These are phyloP conservation scores for Cercospora zeae-maydis DNA, from an alignment of 2,329 filamentous ascomycete species.

Conservation along the genomic window DNA sequence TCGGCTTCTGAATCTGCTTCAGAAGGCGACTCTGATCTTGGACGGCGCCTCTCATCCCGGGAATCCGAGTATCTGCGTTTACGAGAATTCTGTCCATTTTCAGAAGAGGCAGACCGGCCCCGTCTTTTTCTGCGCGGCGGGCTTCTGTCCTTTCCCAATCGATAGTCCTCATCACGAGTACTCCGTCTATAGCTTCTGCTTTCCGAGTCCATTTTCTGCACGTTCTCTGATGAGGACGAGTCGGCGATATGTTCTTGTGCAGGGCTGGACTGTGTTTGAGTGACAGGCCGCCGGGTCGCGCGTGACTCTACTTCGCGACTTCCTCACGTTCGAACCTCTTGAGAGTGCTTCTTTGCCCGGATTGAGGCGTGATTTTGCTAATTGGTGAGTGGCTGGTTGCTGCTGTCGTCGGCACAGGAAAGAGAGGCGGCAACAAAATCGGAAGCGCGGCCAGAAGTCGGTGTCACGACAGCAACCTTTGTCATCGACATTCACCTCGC, in stretches of 20 bases:
- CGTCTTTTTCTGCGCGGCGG: conserved; percentile 8
- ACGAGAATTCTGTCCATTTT: conserved; percentile 3
- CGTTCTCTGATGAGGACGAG: neutral
- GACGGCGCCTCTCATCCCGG: neutral
- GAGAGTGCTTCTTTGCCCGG: neutral
- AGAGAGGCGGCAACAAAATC: neutral
- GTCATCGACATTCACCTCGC: neutral
- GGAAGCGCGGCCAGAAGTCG: neutral
- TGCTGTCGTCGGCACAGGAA: neutral
- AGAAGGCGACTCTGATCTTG: neutral
- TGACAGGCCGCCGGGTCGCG: neutral
- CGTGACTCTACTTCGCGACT: neutral
- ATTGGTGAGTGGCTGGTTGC: neutral
- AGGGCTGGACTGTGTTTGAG: neutral
- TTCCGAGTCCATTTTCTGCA: neutral
- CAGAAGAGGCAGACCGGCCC: conserved; percentile 11
- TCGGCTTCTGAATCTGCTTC: neutral
- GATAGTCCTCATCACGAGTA: neutral
- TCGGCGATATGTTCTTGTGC: neutral
- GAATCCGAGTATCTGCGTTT: conserved; percentile 5
- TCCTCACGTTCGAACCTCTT: neutral
- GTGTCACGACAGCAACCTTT: neutral
- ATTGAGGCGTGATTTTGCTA: neutral
- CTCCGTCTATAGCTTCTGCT: neutral
- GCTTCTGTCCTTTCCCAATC: neutral